A percentile compares a stretch with the other conserved stretches of the same genome.
Evolutionary conservation across 371 early-diverging fungal genomes (phyloP).

Genomic region (Mucor indicus): DNA sequence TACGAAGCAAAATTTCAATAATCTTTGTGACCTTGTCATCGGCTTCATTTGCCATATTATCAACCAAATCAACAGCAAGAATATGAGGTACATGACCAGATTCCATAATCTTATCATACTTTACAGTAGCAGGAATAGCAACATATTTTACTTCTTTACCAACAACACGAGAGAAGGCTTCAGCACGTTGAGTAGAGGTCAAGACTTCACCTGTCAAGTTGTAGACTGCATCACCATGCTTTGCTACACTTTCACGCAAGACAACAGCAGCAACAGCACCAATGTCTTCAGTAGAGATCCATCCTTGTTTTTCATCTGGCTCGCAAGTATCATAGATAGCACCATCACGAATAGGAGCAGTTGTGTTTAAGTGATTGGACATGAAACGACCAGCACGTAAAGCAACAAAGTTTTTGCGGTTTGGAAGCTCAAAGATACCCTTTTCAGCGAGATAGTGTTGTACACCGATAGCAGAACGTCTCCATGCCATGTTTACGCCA

Average conservation of each 20-base stretch:
- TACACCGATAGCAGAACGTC: conserved; percentile 4
- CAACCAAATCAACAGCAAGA: conserved; percentile 1
- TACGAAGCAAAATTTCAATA: conserved; percentile 7
- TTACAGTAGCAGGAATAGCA: conserved; percentile 1
- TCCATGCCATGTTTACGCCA: conserved; percentile 14
- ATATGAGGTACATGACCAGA: background rate
- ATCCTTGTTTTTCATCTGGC: no score
- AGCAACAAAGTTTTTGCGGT: conserved; percentile 21
- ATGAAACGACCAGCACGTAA: conserved; percentile 36
- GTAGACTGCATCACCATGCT: no score
- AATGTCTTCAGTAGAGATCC: no score
- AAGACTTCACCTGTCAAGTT: no score
- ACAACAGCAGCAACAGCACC: no score
- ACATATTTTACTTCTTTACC: conserved; percentile 12
- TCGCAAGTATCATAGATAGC: no score
- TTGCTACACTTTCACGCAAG: no score
- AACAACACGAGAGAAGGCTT: no score
- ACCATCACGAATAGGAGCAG: no score
- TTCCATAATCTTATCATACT: conserved; percentile 9
- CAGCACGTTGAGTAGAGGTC: no score
- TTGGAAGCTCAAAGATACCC: conserved; percentile 19
- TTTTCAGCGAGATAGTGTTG: conserved; percentile 24
- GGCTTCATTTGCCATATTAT: background rate
- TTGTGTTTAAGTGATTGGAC: conserved; percentile 14
- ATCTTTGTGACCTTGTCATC: background rate